Evolutionary conservation across 371 early-diverging fungal species (phyloP), one percentile per base, ranked within the genome.

Genomic region (Conidiobolus incongruus): DNA sequence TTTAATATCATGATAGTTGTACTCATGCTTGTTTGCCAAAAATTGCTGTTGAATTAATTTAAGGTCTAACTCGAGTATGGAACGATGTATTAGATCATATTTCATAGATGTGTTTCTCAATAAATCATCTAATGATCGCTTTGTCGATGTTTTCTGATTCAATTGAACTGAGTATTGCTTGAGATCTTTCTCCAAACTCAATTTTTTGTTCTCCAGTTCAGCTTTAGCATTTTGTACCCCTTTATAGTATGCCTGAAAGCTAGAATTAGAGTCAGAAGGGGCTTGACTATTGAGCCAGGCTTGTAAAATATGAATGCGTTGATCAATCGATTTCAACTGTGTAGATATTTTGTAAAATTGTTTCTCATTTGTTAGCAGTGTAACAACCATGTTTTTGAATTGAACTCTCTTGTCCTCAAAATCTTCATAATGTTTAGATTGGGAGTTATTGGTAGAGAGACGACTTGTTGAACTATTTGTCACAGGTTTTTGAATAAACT

Each of bases 391-490:
- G 16, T 35, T 35, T 16, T 20, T 13, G 36, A 13, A 35, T 19
- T 35, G 16, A 13, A 35, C 16, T 20, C 19, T 19, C 7, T 19
- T 10, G 15, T 13, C 4, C 16, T 4, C 7, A 19, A 35, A 15
- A 6, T 35, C 36, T 4, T 35, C 16, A 13, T 35, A 35, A 19
- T 7, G 7, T 7, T 20, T 13, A 4, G 19, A 19, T 7, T 20
- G 36, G 36, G 7, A 4, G 6, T 20, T 13, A 7, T 16, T 13
- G 6, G 7, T 20, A 10, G 7, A 4, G 4, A 35, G 36, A 4
- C 13, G 4, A 7, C 16, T 16, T 10, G 19, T 20, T 35, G 13
- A 4, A 10, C 36, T 7, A 7, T 19, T 10, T n/a, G 45, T 70
- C 73, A 4, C 65, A 61, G 1, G 66, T 66, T 49, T 77, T n/a